These are phyloP conservation scores for Austroboletus festivus DNA, from an alignment of 768 basidiomycete species.

Conservation along the genomic window DNA sequence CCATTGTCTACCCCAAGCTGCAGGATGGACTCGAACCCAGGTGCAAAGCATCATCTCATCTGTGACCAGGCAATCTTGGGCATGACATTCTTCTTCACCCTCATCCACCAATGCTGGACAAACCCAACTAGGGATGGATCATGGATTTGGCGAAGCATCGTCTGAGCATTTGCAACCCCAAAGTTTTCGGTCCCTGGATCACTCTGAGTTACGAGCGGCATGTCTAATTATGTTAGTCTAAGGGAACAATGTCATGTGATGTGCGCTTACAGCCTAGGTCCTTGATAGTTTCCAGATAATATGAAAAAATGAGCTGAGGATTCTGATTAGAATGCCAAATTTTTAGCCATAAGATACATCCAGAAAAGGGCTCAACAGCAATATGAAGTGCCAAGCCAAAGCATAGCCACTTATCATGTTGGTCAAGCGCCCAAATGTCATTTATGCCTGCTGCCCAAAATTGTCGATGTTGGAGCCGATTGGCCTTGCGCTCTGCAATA, in stretches of 20 bases:
- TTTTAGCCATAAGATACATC: not conserved
- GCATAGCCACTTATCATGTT: slow-evolving; percentile 1
- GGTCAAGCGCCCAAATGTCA: not conserved
- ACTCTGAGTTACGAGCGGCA: not conserved
- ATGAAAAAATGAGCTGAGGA: not conserved
- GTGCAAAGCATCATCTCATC: no score
- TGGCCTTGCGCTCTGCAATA: not conserved
- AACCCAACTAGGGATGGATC: no score
- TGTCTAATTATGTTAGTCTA: no score
- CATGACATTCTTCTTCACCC: no score
- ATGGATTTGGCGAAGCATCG: no score
- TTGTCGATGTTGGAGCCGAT: not conserved
- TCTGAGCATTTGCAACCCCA: no score
- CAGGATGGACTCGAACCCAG: no score
- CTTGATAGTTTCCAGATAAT: not conserved
- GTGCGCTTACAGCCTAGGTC: not conserved
- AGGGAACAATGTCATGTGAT: no score
- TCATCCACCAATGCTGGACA: no score
- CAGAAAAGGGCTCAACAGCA: not conserved
- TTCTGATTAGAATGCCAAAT: slow-evolving; percentile 4
- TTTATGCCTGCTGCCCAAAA: slow-evolving; percentile 1
- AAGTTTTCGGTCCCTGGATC: slow-evolving; percentile 1
- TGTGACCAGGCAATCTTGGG: no score
- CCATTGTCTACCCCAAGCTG: no score
- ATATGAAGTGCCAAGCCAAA: not conserved